phyloP scores from a whole-genome alignment of 331 rosid species.

The Cydonia oblonga region DNA sequence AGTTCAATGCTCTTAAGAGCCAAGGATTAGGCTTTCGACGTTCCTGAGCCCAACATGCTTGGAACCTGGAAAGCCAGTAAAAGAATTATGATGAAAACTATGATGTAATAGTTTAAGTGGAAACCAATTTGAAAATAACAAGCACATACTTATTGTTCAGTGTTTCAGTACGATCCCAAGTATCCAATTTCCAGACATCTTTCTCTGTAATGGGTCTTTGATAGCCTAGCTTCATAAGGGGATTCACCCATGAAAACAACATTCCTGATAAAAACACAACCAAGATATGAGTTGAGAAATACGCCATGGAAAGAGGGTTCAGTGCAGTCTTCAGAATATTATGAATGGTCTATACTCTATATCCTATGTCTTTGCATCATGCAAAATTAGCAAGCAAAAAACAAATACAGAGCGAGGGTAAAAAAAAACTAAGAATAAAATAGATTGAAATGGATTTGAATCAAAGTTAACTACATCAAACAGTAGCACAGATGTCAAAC shows the following conservation, averaged over 20 bases:
- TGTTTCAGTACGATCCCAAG: conserved; percentile 86
- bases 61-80: conserved; percentile 48
- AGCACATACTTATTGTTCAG: conserved; percentile 42
- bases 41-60: conserved; percentile 69
- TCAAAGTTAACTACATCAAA: neutral
- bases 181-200: conserved; percentile 89
- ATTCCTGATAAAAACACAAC: conserved; percentile 31
- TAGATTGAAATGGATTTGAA: neutral
- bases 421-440: neutral
- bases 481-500: neutral
- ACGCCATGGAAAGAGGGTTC: conserved; percentile 2
- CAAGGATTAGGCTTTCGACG: conserved; percentile 72
- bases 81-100: conserved; percentile 12
- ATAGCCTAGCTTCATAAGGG: conserved; percentile 72
- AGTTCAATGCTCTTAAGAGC: conserved; percentile 86
- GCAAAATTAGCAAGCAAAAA: neutral
- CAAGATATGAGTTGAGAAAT: neutral
- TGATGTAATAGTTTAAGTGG: neutral
- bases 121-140: conserved; percentile 6
- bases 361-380: neutral
- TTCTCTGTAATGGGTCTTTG: conserved; percentile 82
- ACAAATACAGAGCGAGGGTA: neutral
- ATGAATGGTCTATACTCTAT: neutral
- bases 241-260: conserved; percentile 74
- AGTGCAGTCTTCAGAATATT: neutral